Conservation (phyloP, 768 basidiomycete species). For the Agrocybe praecox region DNA sequence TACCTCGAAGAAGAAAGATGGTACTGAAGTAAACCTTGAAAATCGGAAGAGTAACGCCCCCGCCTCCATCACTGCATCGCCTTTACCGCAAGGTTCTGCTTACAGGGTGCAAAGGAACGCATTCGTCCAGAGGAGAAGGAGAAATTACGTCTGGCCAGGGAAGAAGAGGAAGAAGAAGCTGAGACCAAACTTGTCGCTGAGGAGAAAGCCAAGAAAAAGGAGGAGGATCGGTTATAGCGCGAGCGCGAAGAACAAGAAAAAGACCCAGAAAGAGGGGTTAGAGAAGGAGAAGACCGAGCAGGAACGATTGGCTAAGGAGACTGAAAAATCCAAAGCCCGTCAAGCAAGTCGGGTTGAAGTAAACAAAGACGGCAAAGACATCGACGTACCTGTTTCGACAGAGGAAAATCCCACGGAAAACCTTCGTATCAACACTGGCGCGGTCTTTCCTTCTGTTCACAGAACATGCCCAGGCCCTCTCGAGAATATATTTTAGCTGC, state of each 20-base stretch:
- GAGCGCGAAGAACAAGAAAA: constrained; percentile 35
- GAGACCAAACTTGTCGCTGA: constrained; percentile 35
- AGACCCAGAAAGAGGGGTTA: constrained; percentile 34
- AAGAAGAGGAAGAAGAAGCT: constrained; percentile 36
- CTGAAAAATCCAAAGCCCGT: constrained; percentile 37
- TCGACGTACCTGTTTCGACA: constrained; percentile 27
- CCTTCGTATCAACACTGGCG: constrained; percentile 68
- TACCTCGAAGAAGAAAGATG: constrained; percentile 65
- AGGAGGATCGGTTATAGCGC: constrained; percentile 41
- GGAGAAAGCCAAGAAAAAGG: constrained; percentile 43
- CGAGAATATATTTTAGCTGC: constrained; percentile 38
- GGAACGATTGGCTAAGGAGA: constrained; percentile 41
- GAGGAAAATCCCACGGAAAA: constrained; percentile 52
- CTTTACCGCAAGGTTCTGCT: constrained; percentile 32
- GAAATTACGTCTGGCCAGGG: constrained; percentile 36
- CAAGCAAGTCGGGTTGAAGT: constrained; percentile 31
- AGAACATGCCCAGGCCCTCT: constrained; percentile 71
- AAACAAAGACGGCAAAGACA: constrained; percentile 17
- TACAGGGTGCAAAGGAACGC: constrained; percentile 28
- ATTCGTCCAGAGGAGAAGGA: constrained; percentile 43
- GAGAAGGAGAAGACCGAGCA: constrained; percentile 39
- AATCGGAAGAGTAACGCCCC: constrained; percentile 45
- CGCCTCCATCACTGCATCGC: constrained; percentile 37
- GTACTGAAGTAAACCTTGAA: constrained; percentile 64
- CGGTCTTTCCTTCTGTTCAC: constrained; percentile 37